Evolutionary conservation across 2,329 filamentous ascomycete genomes (phyloP).

Genomic region (Hypomyces rosellus): DNA sequence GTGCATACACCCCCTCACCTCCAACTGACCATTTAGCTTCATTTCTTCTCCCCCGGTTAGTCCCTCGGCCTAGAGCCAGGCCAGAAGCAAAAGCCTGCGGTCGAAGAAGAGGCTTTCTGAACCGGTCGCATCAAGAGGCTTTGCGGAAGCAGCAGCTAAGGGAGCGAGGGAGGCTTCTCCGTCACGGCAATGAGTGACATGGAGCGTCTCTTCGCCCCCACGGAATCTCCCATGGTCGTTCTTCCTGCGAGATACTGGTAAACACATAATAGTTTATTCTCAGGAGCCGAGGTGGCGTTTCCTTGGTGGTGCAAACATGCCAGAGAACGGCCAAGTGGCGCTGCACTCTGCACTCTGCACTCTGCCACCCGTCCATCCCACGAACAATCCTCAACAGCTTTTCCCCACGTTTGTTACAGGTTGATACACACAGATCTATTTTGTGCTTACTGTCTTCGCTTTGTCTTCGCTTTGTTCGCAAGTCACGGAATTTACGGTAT

Average conservation of each 20-base stretch:
- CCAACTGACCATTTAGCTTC: too few relatives aligned
- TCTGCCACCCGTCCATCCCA: background rate
- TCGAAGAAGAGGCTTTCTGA: background rate
- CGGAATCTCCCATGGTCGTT: background rate
- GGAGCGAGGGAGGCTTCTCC: background rate
- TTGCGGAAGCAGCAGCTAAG: background rate
- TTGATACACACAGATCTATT: background rate
- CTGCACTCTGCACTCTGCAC: background rate
- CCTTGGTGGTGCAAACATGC: background rate
- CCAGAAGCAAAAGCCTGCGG: background rate
- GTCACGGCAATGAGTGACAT: background rate
- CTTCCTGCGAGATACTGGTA: background rate
- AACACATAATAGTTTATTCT: conserved; percentile 4
- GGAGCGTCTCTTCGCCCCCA: background rate
- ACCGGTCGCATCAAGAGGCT: background rate
- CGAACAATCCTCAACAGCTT: background rate
- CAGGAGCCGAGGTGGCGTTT: conserved; percentile 12
- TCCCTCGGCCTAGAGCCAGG: too few relatives aligned
- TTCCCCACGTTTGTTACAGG: background rate
- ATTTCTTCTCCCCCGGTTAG: too few relatives aligned
- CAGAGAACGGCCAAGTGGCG: background rate
- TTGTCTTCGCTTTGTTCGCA: too few relatives aligned
- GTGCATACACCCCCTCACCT: too few relatives aligned
- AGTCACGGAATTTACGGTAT: too few relatives aligned
- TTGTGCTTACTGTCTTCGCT: background rate